Percentiles rank a stretch among this genome's conserved stretches.
phyloP scores from a whole-genome alignment of 1,284 basidiomycete species.

The Fistulinella cinereoalba region DNA sequence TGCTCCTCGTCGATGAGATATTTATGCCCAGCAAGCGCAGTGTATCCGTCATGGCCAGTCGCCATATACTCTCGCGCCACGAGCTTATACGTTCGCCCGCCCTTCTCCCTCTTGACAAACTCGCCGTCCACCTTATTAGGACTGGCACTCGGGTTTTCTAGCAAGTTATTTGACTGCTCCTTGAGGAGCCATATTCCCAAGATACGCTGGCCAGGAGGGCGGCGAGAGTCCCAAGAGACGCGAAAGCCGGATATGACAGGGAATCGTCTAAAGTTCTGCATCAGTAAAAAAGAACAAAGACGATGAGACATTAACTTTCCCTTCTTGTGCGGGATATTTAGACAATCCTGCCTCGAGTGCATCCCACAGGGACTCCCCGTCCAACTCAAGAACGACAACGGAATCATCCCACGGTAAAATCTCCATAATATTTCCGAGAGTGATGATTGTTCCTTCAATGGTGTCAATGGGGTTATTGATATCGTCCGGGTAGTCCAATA shows the following conservation, averaged over 20 bases:
- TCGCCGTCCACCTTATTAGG: constrained; percentile 47
- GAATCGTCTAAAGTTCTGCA: constrained; percentile 61
- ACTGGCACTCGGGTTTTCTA: constrained; percentile 36
- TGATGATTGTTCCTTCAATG: constrained; percentile 64
- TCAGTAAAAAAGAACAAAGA: neutral
- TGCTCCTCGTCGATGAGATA: constrained; percentile 84
- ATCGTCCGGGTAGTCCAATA: neutral
- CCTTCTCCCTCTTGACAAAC: constrained; percentile 50
- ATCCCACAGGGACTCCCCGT: constrained; percentile 80
- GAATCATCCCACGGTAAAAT: constrained; percentile 91
- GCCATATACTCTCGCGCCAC: constrained; percentile 79
- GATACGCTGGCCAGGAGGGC: constrained; percentile 65
- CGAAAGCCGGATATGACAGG: constrained; percentile 83
- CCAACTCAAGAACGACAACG: constrained; percentile 77
- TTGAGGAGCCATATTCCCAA: constrained; percentile 65
- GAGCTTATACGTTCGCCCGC: constrained; percentile 66
- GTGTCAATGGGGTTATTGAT: constrained; percentile 1
- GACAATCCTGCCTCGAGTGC: constrained; percentile 73
- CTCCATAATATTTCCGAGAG: constrained; percentile 81
- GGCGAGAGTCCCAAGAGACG: constrained; percentile 83
- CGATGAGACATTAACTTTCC: constrained; percentile 42
- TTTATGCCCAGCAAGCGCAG: constrained; percentile 60
- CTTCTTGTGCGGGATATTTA: constrained; percentile 90
- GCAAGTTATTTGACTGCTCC: constrained; percentile 43
- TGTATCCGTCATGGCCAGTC: constrained; percentile 79